Percentiles rank a stretch among this genome's conserved stretches.
These are phyloP conservation scores for Oryza australiensis DNA, from an alignment of 176 grass and related monocot species.

Conservation along the genomic window DNA sequence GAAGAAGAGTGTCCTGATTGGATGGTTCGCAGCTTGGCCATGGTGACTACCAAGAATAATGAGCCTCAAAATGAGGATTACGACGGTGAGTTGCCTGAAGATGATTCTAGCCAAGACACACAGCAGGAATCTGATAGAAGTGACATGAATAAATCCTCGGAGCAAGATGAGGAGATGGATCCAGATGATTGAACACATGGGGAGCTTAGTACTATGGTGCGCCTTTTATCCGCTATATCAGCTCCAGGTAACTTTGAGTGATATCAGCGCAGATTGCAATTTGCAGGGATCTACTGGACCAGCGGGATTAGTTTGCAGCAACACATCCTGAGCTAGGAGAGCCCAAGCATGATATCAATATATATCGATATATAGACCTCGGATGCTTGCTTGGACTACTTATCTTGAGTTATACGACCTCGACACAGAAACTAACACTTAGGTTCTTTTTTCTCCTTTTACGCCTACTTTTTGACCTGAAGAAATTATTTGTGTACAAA, in stretches of 20 bases:
- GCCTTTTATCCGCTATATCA: constrained; percentile 33
- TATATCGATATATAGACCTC: not conserved
- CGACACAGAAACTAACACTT: constrained; percentile 57
- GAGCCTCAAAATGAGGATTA: constrained; percentile 72
- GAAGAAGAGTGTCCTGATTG: constrained; percentile 79
- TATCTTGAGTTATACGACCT: constrained; percentile 21
- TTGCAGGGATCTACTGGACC: constrained; percentile 14
- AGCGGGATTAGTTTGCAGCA: not conserved
- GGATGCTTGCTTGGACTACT: constrained; percentile 4
- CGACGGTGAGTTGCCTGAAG: constrained; percentile 63
- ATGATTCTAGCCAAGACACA: constrained; percentile 41
- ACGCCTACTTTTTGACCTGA: not conserved
- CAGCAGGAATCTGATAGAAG: constrained; percentile 69
- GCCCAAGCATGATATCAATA: constrained; percentile 20
- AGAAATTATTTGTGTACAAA: constrained; percentile 46
- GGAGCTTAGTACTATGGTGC: constrained; percentile 8
- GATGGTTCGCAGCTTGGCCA: constrained; percentile 48
- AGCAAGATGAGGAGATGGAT: constrained; percentile 96
- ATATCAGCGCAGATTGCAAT: constrained; percentile 2
- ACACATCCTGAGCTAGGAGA: not conserved
- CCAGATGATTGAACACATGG: constrained; percentile 72
- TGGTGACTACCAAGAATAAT: constrained; percentile 37
- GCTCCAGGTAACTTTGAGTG: constrained; percentile 32
- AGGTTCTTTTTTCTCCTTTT: constrained; percentile 29
- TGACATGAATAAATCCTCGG: constrained; percentile 54